Evolutionary conservation across 192 early-diverging fungal genomes (phyloP).

Genomic region (Coemansia sp.): DNA sequence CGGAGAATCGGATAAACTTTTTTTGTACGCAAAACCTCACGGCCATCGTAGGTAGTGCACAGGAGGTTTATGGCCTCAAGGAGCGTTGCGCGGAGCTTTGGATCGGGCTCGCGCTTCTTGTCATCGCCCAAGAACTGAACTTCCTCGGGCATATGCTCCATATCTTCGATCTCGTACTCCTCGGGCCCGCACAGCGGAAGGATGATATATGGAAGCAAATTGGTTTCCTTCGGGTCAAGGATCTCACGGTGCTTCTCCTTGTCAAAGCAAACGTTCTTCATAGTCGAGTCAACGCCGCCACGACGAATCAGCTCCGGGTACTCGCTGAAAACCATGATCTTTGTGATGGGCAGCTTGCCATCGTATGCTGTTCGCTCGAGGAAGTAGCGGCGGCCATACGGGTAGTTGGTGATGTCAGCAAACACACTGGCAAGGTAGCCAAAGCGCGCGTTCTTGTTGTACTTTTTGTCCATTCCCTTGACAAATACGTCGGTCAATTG

Average conservation of each 20-base stretch:
- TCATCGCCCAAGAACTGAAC: constrained; percentile 79
- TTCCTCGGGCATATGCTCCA: constrained; percentile 92
- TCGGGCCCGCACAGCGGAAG: constrained; percentile 88
- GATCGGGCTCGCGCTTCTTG: constrained; percentile 83
- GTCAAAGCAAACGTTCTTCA: constrained; percentile 91
- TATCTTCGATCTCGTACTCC: constrained; percentile 89
- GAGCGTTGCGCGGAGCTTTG: constrained; percentile 68
- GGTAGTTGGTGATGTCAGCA: constrained; percentile 77
- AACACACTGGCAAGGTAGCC: constrained; percentile 91
- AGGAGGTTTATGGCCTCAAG: constrained; percentile 82
- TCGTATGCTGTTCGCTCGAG: constrained; percentile 66
- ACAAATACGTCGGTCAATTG: constrained; percentile 90
- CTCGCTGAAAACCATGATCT: constrained; percentile 83
- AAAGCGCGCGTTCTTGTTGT: constrained; percentile 79
- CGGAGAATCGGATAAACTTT: constrained; percentile 87
- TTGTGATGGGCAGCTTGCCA: constrained; percentile 71
- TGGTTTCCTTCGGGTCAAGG: constrained; percentile 68
- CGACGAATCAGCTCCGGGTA: constrained; percentile 83
- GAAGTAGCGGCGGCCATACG: constrained; percentile 69
- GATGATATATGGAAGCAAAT: constrained; percentile 84
- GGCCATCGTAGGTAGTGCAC: constrained; percentile 70
- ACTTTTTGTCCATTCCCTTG: constrained; percentile 72
- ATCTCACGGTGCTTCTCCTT: constrained; percentile 66
- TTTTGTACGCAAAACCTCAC: constrained; percentile 75
- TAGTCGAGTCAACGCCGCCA: constrained; percentile 79